These are phyloP conservation scores for Opeltia flavorubescens DNA, from an alignment of 495 filamentous ascomycete genomes.

Conservation along the genomic window DNA sequence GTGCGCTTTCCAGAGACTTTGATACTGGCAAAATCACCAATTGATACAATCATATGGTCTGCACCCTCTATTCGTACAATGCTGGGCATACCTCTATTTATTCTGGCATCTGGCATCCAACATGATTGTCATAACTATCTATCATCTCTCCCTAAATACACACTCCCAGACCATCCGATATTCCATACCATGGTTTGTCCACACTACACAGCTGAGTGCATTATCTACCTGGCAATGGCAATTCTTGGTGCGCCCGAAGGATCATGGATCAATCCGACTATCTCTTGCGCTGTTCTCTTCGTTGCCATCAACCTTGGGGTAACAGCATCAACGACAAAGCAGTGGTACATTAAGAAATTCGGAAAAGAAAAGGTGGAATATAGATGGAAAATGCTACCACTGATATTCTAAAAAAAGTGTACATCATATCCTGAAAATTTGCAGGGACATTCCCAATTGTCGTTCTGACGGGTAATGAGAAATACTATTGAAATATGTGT, in stretches of 20 bases:
- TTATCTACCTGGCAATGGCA: conserved; percentile 69
- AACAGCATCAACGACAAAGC: conserved; percentile 60
- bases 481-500: background rate
- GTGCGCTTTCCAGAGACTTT: conserved; percentile 16
- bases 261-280: conserved; percentile 53
- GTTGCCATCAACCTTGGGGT: conserved; percentile 67
- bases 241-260: conserved; percentile 55
- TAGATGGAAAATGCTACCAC: conserved; percentile 76
- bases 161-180: conserved; percentile 54
- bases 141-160: conserved; percentile 68
- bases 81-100: conserved; percentile 48
- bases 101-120: conserved; percentile 64
- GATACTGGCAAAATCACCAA: conserved; percentile 18
- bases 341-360: conserved; percentile 75
- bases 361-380: conserved; percentile 48
- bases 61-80: conserved; percentile 44
- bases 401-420: conserved; percentile 33
- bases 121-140: conserved; percentile 72
- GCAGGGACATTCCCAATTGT: too few relatives aligned
- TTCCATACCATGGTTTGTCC: conserved; percentile 65
- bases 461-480: too few relatives aligned
- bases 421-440: background rate
- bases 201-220: conserved; percentile 83
- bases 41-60: conserved; percentile 23
- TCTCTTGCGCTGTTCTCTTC: conserved; percentile 54